Evolutionary conservation across 805 yeast species (phyloP).

Genomic region (Brettanomyces nanus): DNA sequence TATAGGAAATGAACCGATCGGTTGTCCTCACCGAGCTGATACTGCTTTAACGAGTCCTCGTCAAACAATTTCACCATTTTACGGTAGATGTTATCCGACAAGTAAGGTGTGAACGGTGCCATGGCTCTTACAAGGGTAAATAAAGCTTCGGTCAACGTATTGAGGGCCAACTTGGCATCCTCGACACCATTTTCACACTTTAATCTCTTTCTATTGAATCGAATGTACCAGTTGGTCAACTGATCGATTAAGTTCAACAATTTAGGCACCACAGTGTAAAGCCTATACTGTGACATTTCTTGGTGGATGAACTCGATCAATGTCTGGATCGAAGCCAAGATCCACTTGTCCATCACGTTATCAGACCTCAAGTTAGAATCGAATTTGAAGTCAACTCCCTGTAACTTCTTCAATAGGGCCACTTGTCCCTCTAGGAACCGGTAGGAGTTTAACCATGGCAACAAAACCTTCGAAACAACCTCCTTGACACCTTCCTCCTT

Average conservation of each 20-base stretch:
- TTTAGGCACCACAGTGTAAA: slow-evolving; percentile 94
- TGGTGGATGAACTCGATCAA: slow-evolving; percentile 75
- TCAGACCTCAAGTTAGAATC: slow-evolving; percentile 56
- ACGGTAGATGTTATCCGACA: slow-evolving; percentile 84
- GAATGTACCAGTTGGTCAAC: slow-evolving; percentile 97
- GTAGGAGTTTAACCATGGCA: slow-evolving; percentile 99
- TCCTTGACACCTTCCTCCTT: slow-evolving; percentile 99
- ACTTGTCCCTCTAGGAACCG: slow-evolving; percentile 95
- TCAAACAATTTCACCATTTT: slow-evolving; percentile 57
- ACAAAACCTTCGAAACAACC: slow-evolving; percentile 87
- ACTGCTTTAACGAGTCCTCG: slow-evolving; percentile 44
- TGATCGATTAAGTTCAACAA: slow-evolving; percentile 83
- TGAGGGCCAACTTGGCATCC: slow-evolving; percentile 81
- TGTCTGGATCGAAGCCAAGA: slow-evolving; percentile 92
- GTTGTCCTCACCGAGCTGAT: slow-evolving; percentile 39
- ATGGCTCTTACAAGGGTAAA: slow-evolving; percentile 86
- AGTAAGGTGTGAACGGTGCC: slow-evolving; percentile 98
- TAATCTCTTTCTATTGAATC: slow-evolving; percentile 95
- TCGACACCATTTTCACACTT: slow-evolving; percentile 87
- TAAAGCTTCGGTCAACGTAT: slow-evolving; percentile 84
- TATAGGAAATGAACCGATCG: slow-evolving; percentile 90
- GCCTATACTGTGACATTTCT: slow-evolving; percentile 85
- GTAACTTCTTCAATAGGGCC: slow-evolving; percentile 70
- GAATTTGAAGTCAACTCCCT: slow-evolving; percentile 62
- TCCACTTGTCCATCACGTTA: slow-evolving; percentile 97